Evolutionary conservation across 1,284 basidiomycete species (phyloP), one percentile per base, ranked within the genome.

Genomic region (Puccinia brachypodii): DNA sequence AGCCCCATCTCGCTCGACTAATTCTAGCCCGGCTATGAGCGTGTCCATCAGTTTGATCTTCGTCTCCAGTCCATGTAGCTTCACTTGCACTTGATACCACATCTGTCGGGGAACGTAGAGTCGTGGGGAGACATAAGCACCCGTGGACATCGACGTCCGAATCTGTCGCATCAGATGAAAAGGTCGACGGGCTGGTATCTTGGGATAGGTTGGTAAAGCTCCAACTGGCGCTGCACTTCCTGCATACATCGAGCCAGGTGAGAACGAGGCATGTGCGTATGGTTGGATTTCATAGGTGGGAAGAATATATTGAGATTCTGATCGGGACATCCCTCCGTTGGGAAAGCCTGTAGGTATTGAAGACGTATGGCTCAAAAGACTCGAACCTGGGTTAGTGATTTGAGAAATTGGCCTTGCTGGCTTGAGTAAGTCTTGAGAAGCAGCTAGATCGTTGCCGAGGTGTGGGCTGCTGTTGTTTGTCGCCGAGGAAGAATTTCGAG

Each of bases 121-220:
- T 60, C 92, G 90, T 36, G 91, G 91, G 0, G 94, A 96, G 81
- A 98, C 88, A 86, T 96, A 97, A 16, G 92, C 94, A 14, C 96
- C 96, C 1, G 92, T 90, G 38, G 90, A 90, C 90, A 96, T 95
- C 19, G 94, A 95, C 60, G 89, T 89, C 81, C 91, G 89, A 31
- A 97, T 88, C 42, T 94, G 89, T 76, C 89, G 89, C 91, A 98
- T 92, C 88, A 98, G 90, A 86, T 96, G 92, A 86, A 96, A 97
- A 7, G 95, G 94, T 83, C 94, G 92, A 81, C 84, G 74, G 0
- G 83, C 53, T 19, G 81, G 81, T 40, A 47, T 66, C 28, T 71
- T 82, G 47, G 74, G 66, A 75, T 56, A 71, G 16, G 68, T 3
- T 13, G 80, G 80, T 28, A 71, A 14, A 2, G 40, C 44, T 71